phyloP scores from a whole-genome alignment of 306 rosid genomes.

The Phaseolus lunatus region DNA sequence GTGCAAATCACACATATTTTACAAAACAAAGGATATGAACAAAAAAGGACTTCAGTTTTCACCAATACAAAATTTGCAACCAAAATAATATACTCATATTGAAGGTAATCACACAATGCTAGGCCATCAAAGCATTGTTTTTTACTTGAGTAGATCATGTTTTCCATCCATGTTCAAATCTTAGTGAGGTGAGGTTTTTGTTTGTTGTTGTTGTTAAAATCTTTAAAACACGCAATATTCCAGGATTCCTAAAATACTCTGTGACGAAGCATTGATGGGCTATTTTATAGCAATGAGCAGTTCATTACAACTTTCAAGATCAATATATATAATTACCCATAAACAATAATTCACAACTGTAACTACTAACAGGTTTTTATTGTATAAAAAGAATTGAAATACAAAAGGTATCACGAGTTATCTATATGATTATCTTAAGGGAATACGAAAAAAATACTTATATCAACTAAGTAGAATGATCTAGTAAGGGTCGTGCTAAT shows the following conservation, averaged over 20 bases:
- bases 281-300: constrained; percentile 37
- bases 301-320: constrained; percentile 19
- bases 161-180: constrained; percentile 20
- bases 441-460: background rate
- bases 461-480: constrained; percentile 14
- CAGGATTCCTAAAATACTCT: background rate
- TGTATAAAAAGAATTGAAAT: too few species aligned
- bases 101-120: constrained; percentile 4
- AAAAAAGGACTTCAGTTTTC: constrained; percentile 21
- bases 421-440: background rate
- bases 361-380: background rate
- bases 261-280: background rate
- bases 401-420: too few species aligned
- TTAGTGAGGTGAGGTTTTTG: background rate
- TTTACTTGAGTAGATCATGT: constrained; percentile 1
- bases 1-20: constrained; percentile 13
- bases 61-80: constrained; percentile 9
- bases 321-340: background rate
- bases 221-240: constrained; percentile 6
- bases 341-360: background rate
- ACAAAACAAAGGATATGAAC: constrained; percentile 34
- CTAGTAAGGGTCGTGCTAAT: constrained; percentile 15
- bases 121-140: constrained; percentile 26
- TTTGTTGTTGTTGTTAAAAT: constrained; percentile 24
- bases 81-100: background rate